phyloP scores from a whole-genome alignment of 2,329 filamentous ascomycete genomes.

The Epichloe scottii region DNA sequence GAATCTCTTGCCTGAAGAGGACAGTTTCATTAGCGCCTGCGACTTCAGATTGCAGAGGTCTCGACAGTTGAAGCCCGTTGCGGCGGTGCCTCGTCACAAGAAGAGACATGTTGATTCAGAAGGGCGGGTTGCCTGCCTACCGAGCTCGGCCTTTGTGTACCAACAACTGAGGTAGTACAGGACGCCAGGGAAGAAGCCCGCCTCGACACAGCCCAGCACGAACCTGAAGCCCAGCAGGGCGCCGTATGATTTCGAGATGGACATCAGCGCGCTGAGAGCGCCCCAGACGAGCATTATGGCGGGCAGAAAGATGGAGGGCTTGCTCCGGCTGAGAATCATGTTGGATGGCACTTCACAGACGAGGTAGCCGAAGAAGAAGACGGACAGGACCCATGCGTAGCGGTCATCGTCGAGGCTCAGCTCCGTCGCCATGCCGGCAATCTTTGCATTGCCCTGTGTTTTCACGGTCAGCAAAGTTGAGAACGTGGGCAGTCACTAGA shows the following conservation, averaged over 20 bases:
- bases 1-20: constrained; percentile 30
- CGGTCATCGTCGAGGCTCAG: constrained; percentile 1
- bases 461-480: no score
- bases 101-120: no score
- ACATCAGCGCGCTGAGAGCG: neutral
- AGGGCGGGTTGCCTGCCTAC: neutral
- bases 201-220: constrained; percentile 5
- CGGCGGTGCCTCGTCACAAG: no score
- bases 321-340: constrained; percentile 36
- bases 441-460: constrained; percentile 4
- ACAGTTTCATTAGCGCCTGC: no score
- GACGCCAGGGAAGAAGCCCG: constrained; percentile 7
- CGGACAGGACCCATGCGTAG: constrained; percentile 5
- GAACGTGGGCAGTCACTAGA: no score
- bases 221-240: constrained; percentile 6
- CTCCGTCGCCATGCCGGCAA: constrained; percentile 6
- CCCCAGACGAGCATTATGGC: constrained; percentile 4
- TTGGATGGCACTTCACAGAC: constrained; percentile 49
- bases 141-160: constrained; percentile 6
- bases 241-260: neutral
- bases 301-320: constrained; percentile 4
- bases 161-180: constrained; percentile 4
- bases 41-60: neutral
- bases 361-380: constrained; percentile 16
- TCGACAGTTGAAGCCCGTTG: neutral